Percentiles rank a stretch among this genome's conserved stretches.
Evolutionary conservation across 176 grass and related monocot species (phyloP).

Genomic region (Eleusine coracana): DNA sequence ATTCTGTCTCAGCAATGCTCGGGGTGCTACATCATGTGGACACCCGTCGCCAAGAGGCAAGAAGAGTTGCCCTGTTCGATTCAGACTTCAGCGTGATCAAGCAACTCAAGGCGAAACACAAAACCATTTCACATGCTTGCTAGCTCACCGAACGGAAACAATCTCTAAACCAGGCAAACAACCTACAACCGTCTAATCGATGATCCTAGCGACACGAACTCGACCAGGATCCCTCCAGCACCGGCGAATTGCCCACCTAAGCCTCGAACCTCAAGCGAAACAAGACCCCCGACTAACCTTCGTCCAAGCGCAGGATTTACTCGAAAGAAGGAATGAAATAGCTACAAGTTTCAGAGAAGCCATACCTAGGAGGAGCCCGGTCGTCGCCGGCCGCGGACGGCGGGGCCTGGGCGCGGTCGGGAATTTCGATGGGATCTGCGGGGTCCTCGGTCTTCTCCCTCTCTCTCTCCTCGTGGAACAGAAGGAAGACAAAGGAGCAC

Average conservation of each 20-base stretch:
- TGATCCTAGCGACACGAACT: not conserved
- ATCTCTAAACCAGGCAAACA: constrained; percentile 2
- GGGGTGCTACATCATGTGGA: not conserved
- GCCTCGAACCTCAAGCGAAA: not conserved
- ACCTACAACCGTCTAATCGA: not conserved
- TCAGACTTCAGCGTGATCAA: constrained; percentile 30
- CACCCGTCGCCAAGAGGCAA: not conserved
- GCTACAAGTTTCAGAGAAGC: not conserved
- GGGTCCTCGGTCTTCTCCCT: constrained; percentile 1
- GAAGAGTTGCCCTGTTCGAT: not conserved
- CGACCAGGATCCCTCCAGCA: not conserved
- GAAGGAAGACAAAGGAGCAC: not conserved
- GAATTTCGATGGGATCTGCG: constrained; percentile 51
- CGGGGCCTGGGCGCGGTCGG: constrained; percentile 8
- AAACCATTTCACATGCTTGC: not conserved
- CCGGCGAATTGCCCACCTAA: not conserved
- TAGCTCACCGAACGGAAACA: constrained; percentile 4
- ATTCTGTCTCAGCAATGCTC: not conserved
- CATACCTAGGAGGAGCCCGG: not conserved
- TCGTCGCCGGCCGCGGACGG: constrained; percentile 14
- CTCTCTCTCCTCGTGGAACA: not conserved
- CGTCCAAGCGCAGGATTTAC: not conserved
- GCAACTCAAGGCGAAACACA: constrained; percentile 2
- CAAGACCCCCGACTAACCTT: not conserved
- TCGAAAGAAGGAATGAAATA: not conserved